Base-by-base conservation (phyloP, 1,284 basidiomycete species). In the Ustilago hordei region DNA sequence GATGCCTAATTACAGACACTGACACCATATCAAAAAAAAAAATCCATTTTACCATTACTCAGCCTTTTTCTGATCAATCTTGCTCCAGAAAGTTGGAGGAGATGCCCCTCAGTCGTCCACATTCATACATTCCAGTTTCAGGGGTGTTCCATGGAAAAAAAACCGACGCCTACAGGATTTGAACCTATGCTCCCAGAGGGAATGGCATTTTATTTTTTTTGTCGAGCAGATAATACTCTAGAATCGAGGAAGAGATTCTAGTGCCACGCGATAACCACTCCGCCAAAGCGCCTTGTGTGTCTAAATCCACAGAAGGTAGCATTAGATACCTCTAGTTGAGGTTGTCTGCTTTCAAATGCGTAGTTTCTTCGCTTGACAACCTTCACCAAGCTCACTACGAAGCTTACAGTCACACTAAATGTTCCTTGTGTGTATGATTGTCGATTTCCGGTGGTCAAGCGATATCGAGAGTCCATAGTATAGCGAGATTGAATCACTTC, bases 201-300 rank as follows among this genome's bases (percentile, higher is more conserved):
- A 70, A 70, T 70, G 69, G 69, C 69, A 70, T 70, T 28, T 41
- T 19, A 34, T 57, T 70, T 28, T 41, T 19, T 50, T 57, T 64
- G 61, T 64, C 61, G 61, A 64, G 62, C 45, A 64, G 62, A 52
- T 50, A 17, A 39, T 64, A 56, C 62, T 64, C 55, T 65, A 62
- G 63, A 65, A 65, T 65, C 15, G 39, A 28, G 8, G 17, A 1
- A 50, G 17, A 1, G 48, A 65, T 70, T 70, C 69, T 70, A 70
- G 69, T 70, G 69, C 69, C 69, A 71, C 69, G 69, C 69, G 69
- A 71, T 71, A 71, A 71, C 69, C 69, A 71, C 69, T 71, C 69
- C 69, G 69, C 69, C 69, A 71, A 57, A 71, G 69, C 55, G 69
- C 69, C 69, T 62, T 65, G 5, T 39, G 58, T 57, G 32, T 12